Evolutionary conservation across 805 yeast genomes (phyloP), one percentile per base, ranked within the genome.

Genomic region (Candida koratica): DNA sequence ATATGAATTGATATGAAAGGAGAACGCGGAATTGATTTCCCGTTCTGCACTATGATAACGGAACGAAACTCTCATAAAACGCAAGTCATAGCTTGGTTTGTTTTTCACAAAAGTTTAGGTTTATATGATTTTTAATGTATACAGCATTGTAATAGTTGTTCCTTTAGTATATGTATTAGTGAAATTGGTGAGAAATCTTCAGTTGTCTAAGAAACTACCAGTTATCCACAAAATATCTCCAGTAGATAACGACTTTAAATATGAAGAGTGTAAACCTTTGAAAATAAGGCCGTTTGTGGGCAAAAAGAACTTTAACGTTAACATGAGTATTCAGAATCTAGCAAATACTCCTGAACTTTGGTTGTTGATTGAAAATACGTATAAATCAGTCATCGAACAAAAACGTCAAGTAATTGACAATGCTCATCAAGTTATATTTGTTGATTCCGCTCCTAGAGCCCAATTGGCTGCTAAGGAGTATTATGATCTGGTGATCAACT

Each of bases 351-450:
- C 77, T 2, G 66, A 70, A 27, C 80, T 81, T 25, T 74, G 81
- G 74, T 60, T 84, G 16, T 58, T 75, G 20, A 53, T 84, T 3
- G 93, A 84, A 39, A 58, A 77, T 28, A 73, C 82, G 0, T 83
- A 82, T 49, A 34, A 33, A 12, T 36, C 42, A 18, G 39, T 42
- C 5, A 26, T 41, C 8, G 26, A 23, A 12, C 28, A 37, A 17
- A 42, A 42, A 26, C 13, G 19, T 7, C 17, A 25, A 10, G 28
- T 44, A 3, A 33, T 39, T 5, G 17, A 22, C 61, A 75, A 48
- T 55, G 52, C 55, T 0, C 56, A 62, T 13, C 58, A 60, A 25
- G 53, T 67, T 0, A 45, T 63, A 7, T 51, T 43, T 43, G 56
- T 44, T 18, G 49, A 51, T 37, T 41, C 36, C 22, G 45, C 38